Base-by-base conservation (phyloP, 1,139 yeast species). In the Kodamaea fungicola region DNA sequence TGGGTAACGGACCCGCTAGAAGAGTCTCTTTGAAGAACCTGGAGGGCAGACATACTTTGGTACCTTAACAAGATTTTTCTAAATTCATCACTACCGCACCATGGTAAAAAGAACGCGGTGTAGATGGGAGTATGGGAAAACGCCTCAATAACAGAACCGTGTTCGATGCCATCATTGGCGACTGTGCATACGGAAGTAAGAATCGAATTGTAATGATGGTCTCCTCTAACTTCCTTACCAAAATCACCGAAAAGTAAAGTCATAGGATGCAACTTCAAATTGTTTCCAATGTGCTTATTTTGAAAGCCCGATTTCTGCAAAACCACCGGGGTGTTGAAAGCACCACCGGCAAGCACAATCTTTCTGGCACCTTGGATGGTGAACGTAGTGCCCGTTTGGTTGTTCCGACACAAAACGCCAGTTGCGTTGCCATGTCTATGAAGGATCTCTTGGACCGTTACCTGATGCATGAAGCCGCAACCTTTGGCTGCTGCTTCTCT, bases 71-170 rank as follows among this genome's bases (percentile, higher is more conserved):
- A 39, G 33, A 61, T 60, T 34, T 55, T 48, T 41, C 77, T 63
- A 26, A 50, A 44, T 29, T 61, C 57, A 29, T 55, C 57, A 28
- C 73, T 64, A 8, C 59, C 51, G 19, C 52, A 45, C 77, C 78
- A 77, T 4, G 80, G 80, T 7, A 62, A 32, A 43, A 67, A 67
- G 13, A 56, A 55, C 13, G 61, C 42, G 39, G 67, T 65, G 16
- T 73, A 41, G 33, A 53, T 53, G 2, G 82, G 83, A 9, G 66
- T 57, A 46, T 74, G 77, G 29, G 71, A 59, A 19, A 74, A 47
- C 3, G 80, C 61, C 54, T 78, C 83, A 39, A 78, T 64, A 51
- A 69, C 71, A 9, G 80, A 74, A 2, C 83, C 83, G 49, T 76
- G 80, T 3, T 67, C 76, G 42, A 67, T 59, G 3, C 81, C 82